Conservation (phyloP, 1,139 yeast genomes). For the Debaryomyces sp. region DNA sequence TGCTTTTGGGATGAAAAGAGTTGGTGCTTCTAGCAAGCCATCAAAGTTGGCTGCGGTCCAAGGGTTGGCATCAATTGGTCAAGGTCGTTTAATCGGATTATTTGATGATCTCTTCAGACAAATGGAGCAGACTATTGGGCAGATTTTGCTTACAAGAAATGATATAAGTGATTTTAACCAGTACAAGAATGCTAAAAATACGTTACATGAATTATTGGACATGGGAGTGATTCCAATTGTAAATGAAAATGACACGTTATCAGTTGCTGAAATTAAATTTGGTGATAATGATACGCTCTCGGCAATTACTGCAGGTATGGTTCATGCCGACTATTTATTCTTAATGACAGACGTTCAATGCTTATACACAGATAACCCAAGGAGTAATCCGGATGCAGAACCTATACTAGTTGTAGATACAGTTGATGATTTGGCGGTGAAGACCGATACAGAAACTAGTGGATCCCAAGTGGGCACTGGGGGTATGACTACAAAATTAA, state of each 20-base stretch:
- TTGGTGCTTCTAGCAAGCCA: slow-evolving; percentile 70
- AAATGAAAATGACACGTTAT: slow-evolving; percentile 92
- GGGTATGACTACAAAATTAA: slow-evolving; percentile 95
- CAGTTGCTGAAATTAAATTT: slow-evolving; percentile 90
- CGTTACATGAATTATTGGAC: slow-evolving; percentile 72
- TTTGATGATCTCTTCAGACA: slow-evolving; percentile 90
- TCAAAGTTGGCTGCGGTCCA: slow-evolving; percentile 77
- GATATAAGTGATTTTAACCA: slow-evolving; percentile 93
- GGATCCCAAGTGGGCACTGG: slow-evolving; percentile 96
- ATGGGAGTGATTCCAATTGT: slow-evolving; percentile 97
- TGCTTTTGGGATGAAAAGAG: slow-evolving; percentile 88
- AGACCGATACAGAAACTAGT: slow-evolving; percentile 58
- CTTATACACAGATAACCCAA: slow-evolving; percentile 88
- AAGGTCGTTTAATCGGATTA: slow-evolving; percentile 82
- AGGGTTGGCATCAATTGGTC: slow-evolving; percentile 96
- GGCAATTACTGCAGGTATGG: slow-evolving; percentile 95
- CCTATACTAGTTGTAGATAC: slow-evolving; percentile 85
- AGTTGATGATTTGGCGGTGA: slow-evolving; percentile 70
- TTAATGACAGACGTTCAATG: slow-evolving; percentile 96
- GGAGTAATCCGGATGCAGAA: slow-evolving; percentile 78
- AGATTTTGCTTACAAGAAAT: slow-evolving; percentile 85
- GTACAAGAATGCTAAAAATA: slow-evolving; percentile 89
- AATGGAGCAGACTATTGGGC: slow-evolving; percentile 85
- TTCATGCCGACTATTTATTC: slow-evolving; percentile 89
- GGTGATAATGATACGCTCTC: slow-evolving; percentile 97